Conservation (phyloP, 1,284 basidiomycete species). For the Pholiota adiposa region DNA sequence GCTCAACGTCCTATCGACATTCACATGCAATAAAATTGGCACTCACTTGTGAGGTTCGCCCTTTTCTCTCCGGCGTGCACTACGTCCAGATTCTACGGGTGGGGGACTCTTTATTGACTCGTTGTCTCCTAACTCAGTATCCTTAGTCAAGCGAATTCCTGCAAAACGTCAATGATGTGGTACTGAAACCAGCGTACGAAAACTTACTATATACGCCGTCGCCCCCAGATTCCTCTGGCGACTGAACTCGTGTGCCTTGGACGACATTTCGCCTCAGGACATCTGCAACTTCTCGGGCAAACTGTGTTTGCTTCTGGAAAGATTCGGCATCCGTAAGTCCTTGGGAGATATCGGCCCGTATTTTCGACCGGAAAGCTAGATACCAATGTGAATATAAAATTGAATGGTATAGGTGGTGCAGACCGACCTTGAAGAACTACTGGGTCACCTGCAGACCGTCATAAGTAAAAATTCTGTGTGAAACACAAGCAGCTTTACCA, state of each 20-base stretch:
- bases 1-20: slow-evolving; percentile 25
- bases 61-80: slow-evolving; percentile 45
- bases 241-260: slow-evolving; percentile 56
- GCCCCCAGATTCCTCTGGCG: slow-evolving; percentile 21
- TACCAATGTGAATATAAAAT: slow-evolving; percentile 11
- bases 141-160: slow-evolving; percentile 68
- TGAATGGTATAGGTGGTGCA: background rate
- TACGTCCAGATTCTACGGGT: slow-evolving; percentile 47
- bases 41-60: slow-evolving; percentile 38
- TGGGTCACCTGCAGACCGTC: slow-evolving; percentile 50
- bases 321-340: slow-evolving; percentile 43
- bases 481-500: slow-evolving; percentile 42
- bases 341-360: slow-evolving; percentile 52
- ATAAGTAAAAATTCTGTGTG: background rate
- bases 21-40: background rate
- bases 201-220: slow-evolving; percentile 61
- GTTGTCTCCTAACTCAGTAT: slow-evolving; percentile 79
- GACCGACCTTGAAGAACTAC: slow-evolving; percentile 53
- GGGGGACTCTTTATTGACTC: slow-evolving; percentile 64
- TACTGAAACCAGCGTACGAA: background rate
- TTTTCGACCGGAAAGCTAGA: slow-evolving; percentile 67
- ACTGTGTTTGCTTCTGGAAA: slow-evolving; percentile 57
- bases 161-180: background rate
- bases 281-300: slow-evolving; percentile 68
- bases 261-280: slow-evolving; percentile 74